Base-by-base conservation (phyloP, 2,329 filamentous ascomycete genomes). In the Scedosporium dehoogii region DNA sequence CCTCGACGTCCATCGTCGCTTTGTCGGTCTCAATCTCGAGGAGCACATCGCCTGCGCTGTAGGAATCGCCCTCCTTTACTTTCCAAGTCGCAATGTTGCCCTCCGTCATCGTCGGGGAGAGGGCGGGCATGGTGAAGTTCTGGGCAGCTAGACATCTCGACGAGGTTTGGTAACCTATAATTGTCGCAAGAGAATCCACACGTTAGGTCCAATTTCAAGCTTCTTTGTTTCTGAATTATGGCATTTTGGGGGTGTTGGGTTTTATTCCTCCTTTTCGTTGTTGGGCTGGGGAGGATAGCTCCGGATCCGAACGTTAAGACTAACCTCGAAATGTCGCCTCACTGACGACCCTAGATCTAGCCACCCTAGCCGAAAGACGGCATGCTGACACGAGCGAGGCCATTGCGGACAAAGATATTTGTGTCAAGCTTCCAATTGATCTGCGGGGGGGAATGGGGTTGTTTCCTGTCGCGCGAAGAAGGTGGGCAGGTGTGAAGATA, bases 11-110 rank as follows among this genome's bases (percentile, higher is more conserved):
- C 91, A 96, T 96, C 63, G 90, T 90, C 62, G 91, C 91, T 81
- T 96, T 96, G 76, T 96, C 91, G 64, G 91, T 96, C 78, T 96
- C 91, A 73, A 96, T 94, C 76, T 96, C 91, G 64, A 96, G 85
- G 60, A 96, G 81, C 38, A 96, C 90, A 74, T 96, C 91, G 68
- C 91, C 91, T 63, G 91, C 89, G 59, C 84, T 80, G 75, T 91
- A 96, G 60, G 85, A 82, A 68, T 94, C 90, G 72, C 91, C 91
- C 78, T 96, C 91, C 75, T 93, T 93, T 70, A 96, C 83, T 74
- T 86, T 89, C 91, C 91, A 96, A 65, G 76, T 84, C 58, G 89
- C 84, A 70, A 96, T 96, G 75, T 91, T 94, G 65, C 91, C 91
- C 76, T 96, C 91, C 65, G 91, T 96, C 91, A 96, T 96, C 63